Evolutionary conservation across 1,284 basidiomycete genomes (phyloP).

Genomic region (Marasmius oreades): DNA sequence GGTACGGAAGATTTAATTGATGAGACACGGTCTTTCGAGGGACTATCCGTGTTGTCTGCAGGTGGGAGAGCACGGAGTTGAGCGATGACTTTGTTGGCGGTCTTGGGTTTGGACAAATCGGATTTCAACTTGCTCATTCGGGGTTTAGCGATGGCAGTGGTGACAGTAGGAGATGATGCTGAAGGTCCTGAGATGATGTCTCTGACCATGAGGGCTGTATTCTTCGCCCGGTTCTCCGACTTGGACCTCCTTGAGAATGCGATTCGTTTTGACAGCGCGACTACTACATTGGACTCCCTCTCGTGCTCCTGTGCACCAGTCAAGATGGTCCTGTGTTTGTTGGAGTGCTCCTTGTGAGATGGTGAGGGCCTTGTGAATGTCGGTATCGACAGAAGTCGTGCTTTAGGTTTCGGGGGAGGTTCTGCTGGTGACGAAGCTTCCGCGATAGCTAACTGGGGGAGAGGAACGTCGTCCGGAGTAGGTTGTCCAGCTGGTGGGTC

Average conservation of each 20-base stretch:
- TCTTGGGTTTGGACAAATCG: constrained; percentile 60
- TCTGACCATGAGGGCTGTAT: constrained; percentile 60
- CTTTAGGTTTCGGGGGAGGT: constrained; percentile 1
- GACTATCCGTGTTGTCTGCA: constrained; percentile 26
- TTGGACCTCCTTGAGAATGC: constrained; percentile 30
- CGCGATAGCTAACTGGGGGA: constrained; percentile 7
- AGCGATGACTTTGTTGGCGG: constrained; percentile 65
- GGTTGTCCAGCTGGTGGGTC: neutral
- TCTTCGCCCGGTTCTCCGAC: constrained; percentile 58
- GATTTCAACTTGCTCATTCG: constrained; percentile 68
- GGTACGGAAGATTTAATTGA: constrained; percentile 31
- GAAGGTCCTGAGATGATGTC: constrained; percentile 63
- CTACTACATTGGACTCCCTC: constrained; percentile 32
- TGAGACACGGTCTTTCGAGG: constrained; percentile 19
- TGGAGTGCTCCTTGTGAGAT: constrained; percentile 28
- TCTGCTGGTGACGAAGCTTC: constrained; percentile 5
- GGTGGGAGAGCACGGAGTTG: constrained; percentile 56
- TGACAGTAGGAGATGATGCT: constrained; percentile 32
- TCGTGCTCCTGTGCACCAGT: constrained; percentile 36
- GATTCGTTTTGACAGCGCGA: constrained; percentile 31
- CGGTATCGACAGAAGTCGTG: constrained; percentile 22
- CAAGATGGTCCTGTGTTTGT: constrained; percentile 33
- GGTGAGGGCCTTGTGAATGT: constrained; percentile 25
- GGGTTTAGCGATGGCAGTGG: constrained; percentile 39
- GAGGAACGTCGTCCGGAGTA: constrained; percentile 9